These are phyloP conservation scores for Metschnikowia lunata DNA, from an alignment of 805 yeast species.

Conservation along the genomic window DNA sequence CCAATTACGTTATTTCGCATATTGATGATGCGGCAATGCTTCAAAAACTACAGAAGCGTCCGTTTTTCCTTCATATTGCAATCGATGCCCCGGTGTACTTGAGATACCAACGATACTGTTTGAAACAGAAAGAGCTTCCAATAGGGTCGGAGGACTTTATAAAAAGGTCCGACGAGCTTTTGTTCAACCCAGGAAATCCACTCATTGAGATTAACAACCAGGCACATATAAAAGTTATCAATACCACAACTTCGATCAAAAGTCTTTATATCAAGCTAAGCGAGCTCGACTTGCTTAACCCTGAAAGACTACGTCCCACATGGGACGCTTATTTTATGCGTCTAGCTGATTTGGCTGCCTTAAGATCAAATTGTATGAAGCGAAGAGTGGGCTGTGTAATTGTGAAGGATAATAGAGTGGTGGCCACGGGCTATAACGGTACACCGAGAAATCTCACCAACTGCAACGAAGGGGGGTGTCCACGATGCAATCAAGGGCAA, in stretches of 20 bases:
- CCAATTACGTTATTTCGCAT: constrained; percentile 55
- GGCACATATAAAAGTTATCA: constrained; percentile 43
- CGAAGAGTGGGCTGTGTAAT: constrained; percentile 95
- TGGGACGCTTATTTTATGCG: constrained; percentile 98
- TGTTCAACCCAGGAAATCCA: constrained; percentile 45
- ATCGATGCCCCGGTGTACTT: constrained; percentile 65
- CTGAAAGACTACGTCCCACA: constrained; percentile 67
- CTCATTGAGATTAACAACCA: constrained; percentile 56
- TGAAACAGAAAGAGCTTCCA: constrained; percentile 13
- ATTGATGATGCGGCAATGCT: constrained; percentile 42
- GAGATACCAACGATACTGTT: constrained; percentile 38
- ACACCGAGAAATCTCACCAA: constrained; percentile 86
- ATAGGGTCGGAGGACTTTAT: constrained; percentile 34
- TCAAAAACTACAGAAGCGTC: constrained; percentile 54
- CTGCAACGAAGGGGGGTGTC: constrained; percentile 95
- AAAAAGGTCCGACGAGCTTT: constrained; percentile 30
- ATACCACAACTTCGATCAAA: constrained; percentile 34
- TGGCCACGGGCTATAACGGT: constrained; percentile 97
- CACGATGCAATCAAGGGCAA: constrained; percentile 74
- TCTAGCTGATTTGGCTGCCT: constrained; percentile 87
- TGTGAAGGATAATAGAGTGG: constrained; percentile 76
- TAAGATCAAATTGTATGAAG: constrained; percentile 94
- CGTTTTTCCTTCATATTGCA: constrained; percentile 77
- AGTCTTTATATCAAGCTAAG: constrained; percentile 37
- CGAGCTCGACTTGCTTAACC: constrained; percentile 33